Evolutionary conservation across 495 filamentous ascomycete genomes (phyloP).

Genomic region (Penicillium paxilli): DNA sequence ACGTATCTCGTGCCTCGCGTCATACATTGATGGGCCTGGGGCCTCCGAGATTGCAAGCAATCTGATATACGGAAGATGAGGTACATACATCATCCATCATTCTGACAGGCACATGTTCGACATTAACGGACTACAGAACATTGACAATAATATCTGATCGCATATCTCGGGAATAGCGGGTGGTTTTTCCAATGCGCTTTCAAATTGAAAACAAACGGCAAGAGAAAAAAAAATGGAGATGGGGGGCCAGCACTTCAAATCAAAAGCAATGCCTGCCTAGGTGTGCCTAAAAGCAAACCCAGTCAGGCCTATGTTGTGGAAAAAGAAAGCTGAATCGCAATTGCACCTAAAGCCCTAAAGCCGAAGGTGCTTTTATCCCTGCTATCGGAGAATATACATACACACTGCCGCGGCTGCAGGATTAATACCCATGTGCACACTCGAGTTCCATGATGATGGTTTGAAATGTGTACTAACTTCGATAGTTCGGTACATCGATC

Average conservation of each 20-base stretch:
- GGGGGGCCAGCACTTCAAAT: no score
- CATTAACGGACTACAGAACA: no score
- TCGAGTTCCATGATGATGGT: neutral
- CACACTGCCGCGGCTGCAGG: neutral
- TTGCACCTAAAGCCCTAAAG: no score
- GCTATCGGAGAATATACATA: neutral
- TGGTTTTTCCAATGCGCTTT: neutral
- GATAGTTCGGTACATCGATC: neutral
- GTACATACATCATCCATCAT: no score
- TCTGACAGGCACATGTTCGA: no score
- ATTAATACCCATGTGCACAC: neutral
- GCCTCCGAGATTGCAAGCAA: neutral
- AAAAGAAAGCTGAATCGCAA: neutral
- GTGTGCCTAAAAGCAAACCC: neutral
- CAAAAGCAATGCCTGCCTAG: no score
- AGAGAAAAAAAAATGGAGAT: no score
- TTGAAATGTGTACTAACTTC: neutral
- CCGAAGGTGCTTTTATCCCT: neutral
- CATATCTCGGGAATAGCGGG: neutral
- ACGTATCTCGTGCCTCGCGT: neutral
- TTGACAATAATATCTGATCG: neutral
- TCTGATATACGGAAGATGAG: no score
- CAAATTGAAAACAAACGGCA: no score
- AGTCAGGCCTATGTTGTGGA: neutral
- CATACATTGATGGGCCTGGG: neutral